Evolutionary conservation across 371 early-diverging fungal species (phyloP), one percentile per base, ranked within the genome.

Genomic region (Circinella umbellata): DNA sequence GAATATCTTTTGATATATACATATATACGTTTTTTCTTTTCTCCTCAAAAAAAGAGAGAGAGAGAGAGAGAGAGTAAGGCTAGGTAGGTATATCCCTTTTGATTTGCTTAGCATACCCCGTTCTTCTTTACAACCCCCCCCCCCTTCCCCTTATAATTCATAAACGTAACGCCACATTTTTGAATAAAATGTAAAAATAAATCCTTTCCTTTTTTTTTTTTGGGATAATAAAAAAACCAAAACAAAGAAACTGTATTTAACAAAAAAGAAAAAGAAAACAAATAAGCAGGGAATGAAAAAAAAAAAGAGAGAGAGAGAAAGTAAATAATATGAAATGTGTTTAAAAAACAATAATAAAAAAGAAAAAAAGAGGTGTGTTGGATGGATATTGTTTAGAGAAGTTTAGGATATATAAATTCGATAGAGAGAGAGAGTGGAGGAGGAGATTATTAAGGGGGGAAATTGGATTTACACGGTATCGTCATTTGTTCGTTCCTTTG

Each of bases 401-500:
- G 27, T 27, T 27, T 27, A 27, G 27, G 27, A 27, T 27, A 42
- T 9, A 42, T 9, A 42, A 42, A 42, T 9, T 9, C 42, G 42
- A 42, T 1, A 11, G 11, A 42, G 42, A 42, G 42, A 27, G 27
- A 6, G 15, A 4, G 15, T 1, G 8, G 53, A 53, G 53, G 53
- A 53, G 53, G 20, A 13, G 15, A 15, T 13, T 13, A 13, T 53
- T 13, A 4, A 53, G 15, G 6, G 15, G 9, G 6, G 15, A 1
- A 42, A 42, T 9, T 42, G 42, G 5, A 27, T 57, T 54, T 57
- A 57, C 57, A 57, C 20, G 57, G 27, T n/a, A 34, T 6, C 14
- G 14, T 18, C 57, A 34, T 57, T 27, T 51, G 42, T 42, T 42
- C 34, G 57, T 57, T 57, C 57, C 57, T 57, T 57, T 57, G 57